Base-by-base conservation (phyloP, 192 early-diverging fungal genomes). In the Backusella macrospora region DNA sequence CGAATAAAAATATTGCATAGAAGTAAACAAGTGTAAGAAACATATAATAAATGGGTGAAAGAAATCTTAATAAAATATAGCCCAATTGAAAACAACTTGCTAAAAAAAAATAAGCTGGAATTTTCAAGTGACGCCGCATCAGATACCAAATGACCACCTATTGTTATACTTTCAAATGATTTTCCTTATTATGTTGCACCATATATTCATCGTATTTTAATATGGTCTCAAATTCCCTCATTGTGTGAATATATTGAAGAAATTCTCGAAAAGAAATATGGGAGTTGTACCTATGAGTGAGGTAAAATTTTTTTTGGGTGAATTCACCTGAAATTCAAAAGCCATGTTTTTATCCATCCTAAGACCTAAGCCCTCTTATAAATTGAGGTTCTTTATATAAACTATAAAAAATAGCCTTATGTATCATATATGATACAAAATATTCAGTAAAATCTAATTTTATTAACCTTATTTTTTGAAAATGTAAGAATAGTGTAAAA, bases 111-210 rank as follows among this genome's bases (percentile, higher is more conserved):
- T 5, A 68, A 52, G 15, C 39, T 73, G 4, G 5, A 73, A 0
- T 73, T 47, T 37, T 40, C 71, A 12, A 29, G 10, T 34, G 13
- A 8, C 40, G 6, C 40, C 8, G 8, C 6, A 21, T 43, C 15
- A 34, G 29, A 34, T 34, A 34, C 29, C 9, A 14, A 63, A 12
- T 14, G 21, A 18, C 13, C 23, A 55, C 23, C 34, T 65, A 4
- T 62, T 12, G 34, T 73, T 67, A 34, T 73, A 2, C 63, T 65
- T 45, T 44, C 64, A 14, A 73, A 73, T 55, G 73, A 73, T 21
- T 73, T 73, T 42, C 64, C 47, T 1, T 73, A 73, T 40, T 49
- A 63, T 29, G 65, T 66, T n/a, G 73, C 44, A 26, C 63, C 73
- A 49, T 45, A 46, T 26, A 73, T 73, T 16, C 10, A 73, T 0